phyloP scores from a whole-genome alignment of 352 stramenopile species.

The Pythium sukuiense region DNA sequence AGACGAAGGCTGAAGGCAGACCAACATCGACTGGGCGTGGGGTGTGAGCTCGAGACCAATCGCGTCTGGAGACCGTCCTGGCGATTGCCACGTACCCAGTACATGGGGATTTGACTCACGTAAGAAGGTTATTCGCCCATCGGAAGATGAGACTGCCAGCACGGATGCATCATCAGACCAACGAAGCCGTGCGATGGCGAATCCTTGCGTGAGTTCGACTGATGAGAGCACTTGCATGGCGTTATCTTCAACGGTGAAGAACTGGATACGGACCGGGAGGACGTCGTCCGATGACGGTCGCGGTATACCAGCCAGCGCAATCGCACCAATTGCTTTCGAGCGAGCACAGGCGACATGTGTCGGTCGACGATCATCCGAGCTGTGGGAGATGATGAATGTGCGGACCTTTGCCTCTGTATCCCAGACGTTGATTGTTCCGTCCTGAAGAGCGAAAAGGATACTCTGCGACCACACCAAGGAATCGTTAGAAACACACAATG shows the following conservation, averaged over 20 bases:
- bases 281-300: neutral
- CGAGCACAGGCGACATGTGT: conserved; percentile 16
- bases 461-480: conserved; percentile 8
- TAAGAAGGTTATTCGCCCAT: conserved; percentile 8
- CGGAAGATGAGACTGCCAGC: neutral
- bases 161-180: conserved; percentile 19
- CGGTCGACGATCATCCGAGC: conserved; percentile 14
- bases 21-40: conserved; percentile 9
- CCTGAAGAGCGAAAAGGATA: conserved; percentile 23
- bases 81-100: neutral
- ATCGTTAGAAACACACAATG: neutral
- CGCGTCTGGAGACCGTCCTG: neutral
- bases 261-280: conserved; percentile 15
- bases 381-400: conserved; percentile 25
- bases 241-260: conserved; percentile 24
- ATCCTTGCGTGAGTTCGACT: conserved; percentile 6
- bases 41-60: conserved; percentile 3
- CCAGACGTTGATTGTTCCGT: conserved; percentile 27
- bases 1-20: neutral
- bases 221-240: conserved; percentile 17
- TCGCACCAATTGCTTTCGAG: conserved; percentile 9
- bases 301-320: conserved; percentile 3
- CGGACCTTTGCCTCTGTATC: conserved; percentile 5
- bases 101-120: neutral
- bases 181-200: neutral